Base-by-base conservation (phyloP, 2,329 filamentous ascomycete genomes). In the Talaromyces verruculosus region DNA sequence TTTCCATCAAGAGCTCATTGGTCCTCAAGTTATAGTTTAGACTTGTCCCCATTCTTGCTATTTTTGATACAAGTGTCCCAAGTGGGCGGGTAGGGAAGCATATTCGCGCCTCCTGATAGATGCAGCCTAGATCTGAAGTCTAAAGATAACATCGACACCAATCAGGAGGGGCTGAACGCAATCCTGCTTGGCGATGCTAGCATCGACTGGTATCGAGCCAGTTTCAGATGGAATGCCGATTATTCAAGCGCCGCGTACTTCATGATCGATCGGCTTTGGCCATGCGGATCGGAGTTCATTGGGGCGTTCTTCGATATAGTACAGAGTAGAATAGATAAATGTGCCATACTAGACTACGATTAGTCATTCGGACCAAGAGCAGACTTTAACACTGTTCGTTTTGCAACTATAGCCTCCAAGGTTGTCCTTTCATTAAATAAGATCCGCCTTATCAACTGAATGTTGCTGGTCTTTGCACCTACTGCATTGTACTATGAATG, bases 171-270 rank as follows among this genome's bases (percentile, higher is more conserved):
- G 30, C 45, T 62, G 47, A 62, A n/a, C 45, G 8, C 37, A 58
- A 47, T 47, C 28, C 19, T n/a, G 47, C 57, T 39, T 62, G 22
- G 30, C 47, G 7, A 43, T 49, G 19, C 59, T 39, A 62, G 22
- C 30, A 19, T 30, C 11, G 33, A 41, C n/a, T 30, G 25, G 58
- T 25, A 55, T 41, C 33, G 35, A 55, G 47, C 22, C 22, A 30
- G 51, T 30, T 33, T 28, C 47, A 63, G 22, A 17, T 43, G 47
- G 35, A 63, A 63, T 55, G 61, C 11, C 15, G 28, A 35, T 37
- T 58, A 41, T 51, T 22, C 30, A 33, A 53, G 59, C n/a, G 15
- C 61, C 39, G 43, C 22, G 49, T 60, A 51, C 37, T 60, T 65
- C 28, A 58, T 49, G 35, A 55, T 62, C 59, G 30, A 58, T 65